Conservation (phyloP, 805 yeast genomes). For the Candida peoriensis region DNA sequence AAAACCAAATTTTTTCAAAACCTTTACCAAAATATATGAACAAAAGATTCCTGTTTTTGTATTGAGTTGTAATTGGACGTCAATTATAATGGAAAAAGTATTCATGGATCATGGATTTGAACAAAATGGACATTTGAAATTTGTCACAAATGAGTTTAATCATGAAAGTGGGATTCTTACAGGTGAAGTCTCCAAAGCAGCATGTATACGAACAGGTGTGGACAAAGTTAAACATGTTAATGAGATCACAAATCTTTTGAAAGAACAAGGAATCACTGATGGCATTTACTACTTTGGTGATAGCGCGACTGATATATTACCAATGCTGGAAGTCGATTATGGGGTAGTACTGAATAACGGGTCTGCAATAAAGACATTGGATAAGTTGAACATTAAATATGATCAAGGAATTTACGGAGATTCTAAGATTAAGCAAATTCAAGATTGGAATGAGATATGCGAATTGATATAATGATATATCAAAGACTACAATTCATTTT, state of each 20-base stretch:
- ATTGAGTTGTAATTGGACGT: constrained; percentile 62
- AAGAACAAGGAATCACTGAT: constrained; percentile 13
- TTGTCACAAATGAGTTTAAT: constrained; percentile 49
- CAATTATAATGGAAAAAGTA: constrained; percentile 35
- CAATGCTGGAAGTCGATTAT: constrained; percentile 40
- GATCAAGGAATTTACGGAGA: constrained; percentile 14
- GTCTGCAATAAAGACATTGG: constrained; percentile 25
- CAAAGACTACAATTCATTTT: neutral
- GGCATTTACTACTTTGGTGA: constrained; percentile 52
- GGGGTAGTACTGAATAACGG: constrained; percentile 44
- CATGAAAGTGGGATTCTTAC: constrained; percentile 25
- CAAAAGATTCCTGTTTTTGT: constrained; percentile 34
- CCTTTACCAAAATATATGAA: constrained; percentile 16
- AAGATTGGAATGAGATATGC: constrained; percentile 18
- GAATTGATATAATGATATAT: constrained; percentile 7
- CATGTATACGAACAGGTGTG: constrained; percentile 43
- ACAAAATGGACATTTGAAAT: constrained; percentile 20
- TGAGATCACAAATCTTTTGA: constrained; percentile 15
- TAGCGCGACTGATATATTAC: constrained; percentile 52
- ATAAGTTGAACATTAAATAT: constrained; percentile 19
- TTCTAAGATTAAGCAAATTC: constrained; percentile 15
- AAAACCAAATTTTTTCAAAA: constrained; percentile 72
- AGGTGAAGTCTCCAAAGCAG: constrained; percentile 19
- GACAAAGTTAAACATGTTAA: constrained; percentile 39
- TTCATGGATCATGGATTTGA: constrained; percentile 21